These are phyloP conservation scores for Cercospora sp. DNA, from an alignment of 2,329 filamentous ascomycete species.

Conservation along the genomic window DNA sequence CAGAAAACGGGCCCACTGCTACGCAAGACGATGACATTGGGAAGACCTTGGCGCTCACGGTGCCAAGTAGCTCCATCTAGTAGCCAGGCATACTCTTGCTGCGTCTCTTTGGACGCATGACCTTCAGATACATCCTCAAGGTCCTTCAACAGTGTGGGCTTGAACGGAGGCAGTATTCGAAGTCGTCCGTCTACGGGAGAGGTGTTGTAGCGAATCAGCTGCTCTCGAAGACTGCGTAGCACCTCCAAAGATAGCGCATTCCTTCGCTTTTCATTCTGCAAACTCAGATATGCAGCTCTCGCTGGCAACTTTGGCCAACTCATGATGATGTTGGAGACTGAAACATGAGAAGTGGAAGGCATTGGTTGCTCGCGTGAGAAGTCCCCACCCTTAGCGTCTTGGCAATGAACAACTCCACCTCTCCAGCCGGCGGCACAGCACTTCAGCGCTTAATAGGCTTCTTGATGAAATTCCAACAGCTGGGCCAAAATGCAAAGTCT, in stretches of 20 bases:
- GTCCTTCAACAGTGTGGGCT: conserved; percentile 16
- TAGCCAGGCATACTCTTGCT: conserved; percentile 16
- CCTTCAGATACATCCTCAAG: conserved; percentile 15
- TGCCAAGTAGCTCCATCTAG: conserved; percentile 19
- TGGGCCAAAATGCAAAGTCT: neutral
- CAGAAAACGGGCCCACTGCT: conserved; percentile 26
- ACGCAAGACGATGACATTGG: conserved; percentile 23
- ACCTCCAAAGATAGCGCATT: conserved; percentile 24
- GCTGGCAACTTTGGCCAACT: conserved; percentile 21
- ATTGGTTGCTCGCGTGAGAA: neutral
- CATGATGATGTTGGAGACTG: conserved; percentile 44
- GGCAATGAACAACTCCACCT: neutral
- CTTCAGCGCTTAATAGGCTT: neutral
- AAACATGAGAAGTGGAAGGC: conserved; percentile 39
- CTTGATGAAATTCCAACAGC: neutral
- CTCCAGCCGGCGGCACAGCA: neutral
- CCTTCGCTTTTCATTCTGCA: conserved; percentile 23
- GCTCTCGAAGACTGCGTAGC: conserved; percentile 19
- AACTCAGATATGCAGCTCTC: conserved; percentile 21
- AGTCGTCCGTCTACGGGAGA: conserved; percentile 22
- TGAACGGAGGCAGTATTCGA: conserved; percentile 22
- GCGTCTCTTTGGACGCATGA: conserved; percentile 1
- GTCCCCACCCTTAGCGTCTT: conserved; percentile 1
- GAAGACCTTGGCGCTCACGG: conserved; percentile 20
- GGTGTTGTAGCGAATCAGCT: conserved; percentile 24